phyloP scores from a whole-genome alignment of 148 eudicot genomes.

The Rhododendron ferrugineum region DNA sequence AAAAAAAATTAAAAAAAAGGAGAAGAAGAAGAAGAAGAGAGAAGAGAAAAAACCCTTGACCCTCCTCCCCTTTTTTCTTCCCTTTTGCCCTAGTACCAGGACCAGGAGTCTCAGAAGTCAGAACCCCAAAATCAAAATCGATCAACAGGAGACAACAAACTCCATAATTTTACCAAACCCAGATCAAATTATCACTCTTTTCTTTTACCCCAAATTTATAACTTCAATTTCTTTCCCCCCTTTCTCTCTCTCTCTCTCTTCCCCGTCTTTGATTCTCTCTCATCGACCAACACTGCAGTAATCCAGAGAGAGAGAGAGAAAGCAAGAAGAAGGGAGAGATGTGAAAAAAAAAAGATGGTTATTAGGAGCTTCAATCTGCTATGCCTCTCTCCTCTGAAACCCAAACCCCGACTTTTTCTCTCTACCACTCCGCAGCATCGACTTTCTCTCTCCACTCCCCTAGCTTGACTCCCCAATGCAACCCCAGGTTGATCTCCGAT shows the following conservation, averaged over 20 bases:
- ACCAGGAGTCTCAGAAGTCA: not conserved
- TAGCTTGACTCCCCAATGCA: slow-evolving; percentile 32
- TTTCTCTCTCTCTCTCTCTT: not conserved
- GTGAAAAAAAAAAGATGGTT: slow-evolving; percentile 8
- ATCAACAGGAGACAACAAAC: not conserved
- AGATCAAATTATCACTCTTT: not conserved
- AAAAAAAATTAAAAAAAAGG: not conserved
- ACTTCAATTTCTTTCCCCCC: not conserved
- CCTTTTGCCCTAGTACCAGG: slow-evolving; percentile 1
- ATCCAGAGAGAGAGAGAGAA: not conserved
- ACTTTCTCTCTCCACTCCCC: slow-evolving; percentile 6
- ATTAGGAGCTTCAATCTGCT: slow-evolving; percentile 6
- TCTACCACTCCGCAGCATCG: not conserved
- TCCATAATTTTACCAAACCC: not conserved
- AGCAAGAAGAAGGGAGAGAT: not conserved
- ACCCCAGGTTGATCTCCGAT: slow-evolving; percentile 44
- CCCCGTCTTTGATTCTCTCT: slow-evolving; percentile 11
- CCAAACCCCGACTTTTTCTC: slow-evolving; percentile 10
- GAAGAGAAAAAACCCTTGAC: not conserved
- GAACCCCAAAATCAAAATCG: not conserved
- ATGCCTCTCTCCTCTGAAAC: not conserved
- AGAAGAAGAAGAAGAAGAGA: not conserved
- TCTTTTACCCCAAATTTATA: not conserved
- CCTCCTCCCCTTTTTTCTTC: not conserved
- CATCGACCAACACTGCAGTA: not conserved